Evolutionary conservation across 2,329 filamentous ascomycete species (phyloP).

Genomic region (Ceratocystis cacaofunesta): DNA sequence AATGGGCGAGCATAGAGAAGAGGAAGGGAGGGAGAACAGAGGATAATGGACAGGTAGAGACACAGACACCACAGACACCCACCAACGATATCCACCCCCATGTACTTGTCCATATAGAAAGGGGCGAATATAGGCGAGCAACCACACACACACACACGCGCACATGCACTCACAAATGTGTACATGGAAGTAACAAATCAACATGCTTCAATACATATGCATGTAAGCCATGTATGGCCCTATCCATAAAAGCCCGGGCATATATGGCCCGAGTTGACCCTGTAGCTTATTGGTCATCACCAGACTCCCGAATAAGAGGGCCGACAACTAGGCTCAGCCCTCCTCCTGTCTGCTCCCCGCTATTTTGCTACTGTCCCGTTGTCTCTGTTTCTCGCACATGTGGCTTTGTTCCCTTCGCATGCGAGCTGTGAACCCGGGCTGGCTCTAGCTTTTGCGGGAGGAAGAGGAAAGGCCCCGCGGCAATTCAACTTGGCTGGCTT

Average conservation of each 20-base stretch:
- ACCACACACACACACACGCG: too few species aligned
- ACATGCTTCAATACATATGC: neutral
- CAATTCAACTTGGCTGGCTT: too few species aligned
- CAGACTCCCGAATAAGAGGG: neutral
- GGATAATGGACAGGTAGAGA: neutral
- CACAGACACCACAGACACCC: neutral
- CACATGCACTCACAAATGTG: too few species aligned
- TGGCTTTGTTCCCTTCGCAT: neutral
- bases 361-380: neutral
- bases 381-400: neutral
- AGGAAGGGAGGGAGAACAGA: neutral
- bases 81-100: neutral
- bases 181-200: too few species aligned
- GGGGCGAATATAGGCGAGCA: neutral
- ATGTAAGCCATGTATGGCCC: neutral
- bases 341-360: neutral
- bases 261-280: neutral
- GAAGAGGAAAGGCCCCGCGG: neutral
- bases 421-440: neutral
- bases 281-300: neutral
- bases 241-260: neutral
- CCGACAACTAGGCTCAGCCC: neutral
- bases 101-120: neutral
- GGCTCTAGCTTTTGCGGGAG: slow-evolving; percentile 1
- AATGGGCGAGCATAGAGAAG: neutral